Percentiles rank a stretch among this genome's conserved stretches.
These are phyloP conservation scores for Yamadazyma kanchanaburiensis DNA, from an alignment of 1,139 yeast species.

Conservation along the genomic window DNA sequence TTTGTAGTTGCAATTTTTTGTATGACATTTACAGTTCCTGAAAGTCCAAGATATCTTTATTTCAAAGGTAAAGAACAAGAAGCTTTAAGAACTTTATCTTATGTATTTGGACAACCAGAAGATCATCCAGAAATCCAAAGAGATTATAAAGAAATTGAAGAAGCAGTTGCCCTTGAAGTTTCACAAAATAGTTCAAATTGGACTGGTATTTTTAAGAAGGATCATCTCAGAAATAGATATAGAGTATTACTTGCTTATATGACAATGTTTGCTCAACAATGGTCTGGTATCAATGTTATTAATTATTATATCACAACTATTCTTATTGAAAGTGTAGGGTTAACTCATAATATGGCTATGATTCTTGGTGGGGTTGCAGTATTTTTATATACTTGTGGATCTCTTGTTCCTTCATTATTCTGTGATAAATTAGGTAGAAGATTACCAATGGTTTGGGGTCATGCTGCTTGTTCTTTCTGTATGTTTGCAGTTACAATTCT, in stretches of 20 bases:
- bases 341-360: constrained; percentile 45
- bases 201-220: constrained; percentile 8
- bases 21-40: constrained; percentile 44
- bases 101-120: constrained; percentile 8
- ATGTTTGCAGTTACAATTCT: constrained; percentile 12
- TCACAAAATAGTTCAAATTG: constrained; percentile 8
- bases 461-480: constrained; percentile 24
- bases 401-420: constrained; percentile 62
- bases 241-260: constrained; percentile 64
- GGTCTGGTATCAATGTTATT: constrained; percentile 77
- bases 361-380: constrained; percentile 67
- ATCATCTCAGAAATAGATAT: constrained; percentile 19
- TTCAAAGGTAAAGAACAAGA: constrained; percentile 29
- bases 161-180: constrained; percentile 10
- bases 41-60: constrained; percentile 55
- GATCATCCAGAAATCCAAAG: constrained; percentile 7
- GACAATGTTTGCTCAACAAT: constrained; percentile 40
- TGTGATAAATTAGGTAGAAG: constrained; percentile 74
- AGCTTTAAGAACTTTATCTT: constrained; percentile 25
- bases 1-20: constrained; percentile 48
- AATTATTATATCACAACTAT: constrained; percentile 79
- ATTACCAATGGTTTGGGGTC: constrained; percentile 51
- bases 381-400: constrained; percentile 39
- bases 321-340: constrained; percentile 65
- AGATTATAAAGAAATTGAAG: constrained; percentile 10